Conservation (phyloP, 768 basidiomycete species). For the Termitomyces sp. region DNA sequence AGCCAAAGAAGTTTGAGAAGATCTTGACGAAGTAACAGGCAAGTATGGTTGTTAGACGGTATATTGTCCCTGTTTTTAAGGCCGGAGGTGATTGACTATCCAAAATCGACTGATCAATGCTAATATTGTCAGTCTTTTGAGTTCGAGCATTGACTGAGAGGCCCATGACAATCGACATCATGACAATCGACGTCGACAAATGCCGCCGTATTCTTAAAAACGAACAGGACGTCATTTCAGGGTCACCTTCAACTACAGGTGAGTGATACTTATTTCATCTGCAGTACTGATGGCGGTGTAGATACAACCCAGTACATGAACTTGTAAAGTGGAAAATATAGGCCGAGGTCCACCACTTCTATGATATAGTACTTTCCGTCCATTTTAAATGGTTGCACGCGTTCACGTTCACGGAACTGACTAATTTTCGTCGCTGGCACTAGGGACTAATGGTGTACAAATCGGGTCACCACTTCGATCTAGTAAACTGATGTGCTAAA, state of each 20-base stretch:
- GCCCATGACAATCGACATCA: conserved; percentile 23
- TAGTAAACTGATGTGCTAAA: conserved; percentile 52
- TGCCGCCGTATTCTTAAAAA: conserved; percentile 41
- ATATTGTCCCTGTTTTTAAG: conserved; percentile 41
- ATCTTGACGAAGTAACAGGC: conserved; percentile 46
- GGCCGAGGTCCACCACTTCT: conserved; percentile 28
- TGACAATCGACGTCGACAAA: conserved; percentile 49
- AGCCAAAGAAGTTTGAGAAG: conserved; percentile 36
- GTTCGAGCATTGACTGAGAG: conserved; percentile 52
- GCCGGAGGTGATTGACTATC: conserved; percentile 31
- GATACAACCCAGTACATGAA: conserved; percentile 49
- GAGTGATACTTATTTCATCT: background rate
- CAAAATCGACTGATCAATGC: background rate
- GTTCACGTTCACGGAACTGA: conserved; percentile 43
- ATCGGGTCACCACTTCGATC: conserved; percentile 46
- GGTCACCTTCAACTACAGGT: conserved; percentile 43
- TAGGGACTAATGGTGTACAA: conserved; percentile 47
- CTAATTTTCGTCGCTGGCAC: conserved; percentile 48
- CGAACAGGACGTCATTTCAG: conserved; percentile 38
- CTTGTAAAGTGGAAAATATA: conserved; percentile 45
- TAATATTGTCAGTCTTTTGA: conserved; percentile 5
- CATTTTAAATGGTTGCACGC: conserved; percentile 54
- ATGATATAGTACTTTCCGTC: conserved; percentile 38
- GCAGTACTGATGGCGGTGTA: conserved; percentile 5
- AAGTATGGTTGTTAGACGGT: conserved; percentile 43